These are phyloP conservation scores for Tagetes erecta DNA, from an alignment of 129 eudicot species.

Conservation along the genomic window DNA sequence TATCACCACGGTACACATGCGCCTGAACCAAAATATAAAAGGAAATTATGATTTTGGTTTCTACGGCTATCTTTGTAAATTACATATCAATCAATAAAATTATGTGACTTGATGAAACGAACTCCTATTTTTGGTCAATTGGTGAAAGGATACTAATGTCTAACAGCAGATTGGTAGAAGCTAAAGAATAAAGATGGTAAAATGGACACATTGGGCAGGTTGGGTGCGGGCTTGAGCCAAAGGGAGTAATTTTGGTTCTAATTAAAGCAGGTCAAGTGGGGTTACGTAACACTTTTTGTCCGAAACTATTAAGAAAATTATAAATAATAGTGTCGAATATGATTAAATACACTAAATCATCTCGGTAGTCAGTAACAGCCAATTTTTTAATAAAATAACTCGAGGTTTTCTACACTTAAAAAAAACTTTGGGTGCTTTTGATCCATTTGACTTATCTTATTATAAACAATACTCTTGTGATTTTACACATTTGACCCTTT, in stretches of 20 bases:
- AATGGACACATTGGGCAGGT: not conserved
- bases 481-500: not conserved
- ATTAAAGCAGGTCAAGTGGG: not conserved
- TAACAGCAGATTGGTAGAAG: not conserved
- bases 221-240: not conserved
- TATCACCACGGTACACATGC: slow-evolving; percentile 72
- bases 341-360: not conserved
- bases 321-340: not conserved
- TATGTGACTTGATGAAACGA: not conserved
- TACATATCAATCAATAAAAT: slow-evolving; percentile 3
- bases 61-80: slow-evolving; percentile 5
- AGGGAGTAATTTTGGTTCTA: not conserved
- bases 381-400: not conserved
- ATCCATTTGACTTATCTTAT: not conserved
- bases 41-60: not conserved
- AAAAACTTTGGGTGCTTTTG: not conserved
- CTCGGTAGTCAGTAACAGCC: not conserved
- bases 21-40: slow-evolving; percentile 50
- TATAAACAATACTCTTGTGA: not conserved
- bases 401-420: not conserved
- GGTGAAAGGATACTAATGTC: not conserved
- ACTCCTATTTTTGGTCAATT: not conserved
- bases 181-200: not conserved
- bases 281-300: not conserved
- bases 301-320: not conserved